phyloP scores from a whole-genome alignment of 2,329 filamentous ascomycete species.

The Aspergillus tanneri region DNA sequence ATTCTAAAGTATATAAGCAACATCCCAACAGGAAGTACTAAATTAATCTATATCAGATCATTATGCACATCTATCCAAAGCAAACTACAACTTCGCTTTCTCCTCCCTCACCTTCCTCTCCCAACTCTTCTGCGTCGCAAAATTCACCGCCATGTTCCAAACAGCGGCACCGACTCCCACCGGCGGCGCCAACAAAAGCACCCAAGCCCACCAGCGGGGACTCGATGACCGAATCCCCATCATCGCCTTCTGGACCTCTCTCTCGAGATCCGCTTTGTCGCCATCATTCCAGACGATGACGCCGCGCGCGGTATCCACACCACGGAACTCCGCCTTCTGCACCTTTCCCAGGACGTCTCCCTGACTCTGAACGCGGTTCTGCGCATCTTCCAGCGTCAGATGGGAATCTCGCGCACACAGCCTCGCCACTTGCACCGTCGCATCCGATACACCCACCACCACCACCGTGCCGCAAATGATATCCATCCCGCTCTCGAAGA shows the following conservation, averaged over 20 bases:
- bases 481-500: conserved; percentile 89
- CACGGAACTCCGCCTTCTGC: conserved; percentile 65
- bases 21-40: background rate
- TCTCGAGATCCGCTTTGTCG: conserved; percentile 66
- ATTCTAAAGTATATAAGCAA: background rate
- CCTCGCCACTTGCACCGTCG: conserved; percentile 76
- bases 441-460: conserved; percentile 81
- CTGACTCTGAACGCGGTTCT: conserved; percentile 83
- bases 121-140: conserved; percentile 69
- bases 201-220: conserved; percentile 81
- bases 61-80: background rate
- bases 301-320: conserved; percentile 57
- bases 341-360: conserved; percentile 83
- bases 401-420: conserved; percentile 74
- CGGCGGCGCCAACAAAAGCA: conserved; percentile 68
- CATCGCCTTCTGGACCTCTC: conserved; percentile 67
- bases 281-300: conserved; percentile 91
- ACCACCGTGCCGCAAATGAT: conserved; percentile 79
- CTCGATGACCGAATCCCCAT: conserved; percentile 60
- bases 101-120: conserved; percentile 57
- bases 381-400: conserved; percentile 78
- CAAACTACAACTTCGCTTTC: conserved; percentile 58
- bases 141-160: conserved; percentile 73
- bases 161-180: conserved; percentile 66
- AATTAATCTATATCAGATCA: background rate